Conservation (phyloP, 305 asterid species). For the Salvia sclarea region DNA sequence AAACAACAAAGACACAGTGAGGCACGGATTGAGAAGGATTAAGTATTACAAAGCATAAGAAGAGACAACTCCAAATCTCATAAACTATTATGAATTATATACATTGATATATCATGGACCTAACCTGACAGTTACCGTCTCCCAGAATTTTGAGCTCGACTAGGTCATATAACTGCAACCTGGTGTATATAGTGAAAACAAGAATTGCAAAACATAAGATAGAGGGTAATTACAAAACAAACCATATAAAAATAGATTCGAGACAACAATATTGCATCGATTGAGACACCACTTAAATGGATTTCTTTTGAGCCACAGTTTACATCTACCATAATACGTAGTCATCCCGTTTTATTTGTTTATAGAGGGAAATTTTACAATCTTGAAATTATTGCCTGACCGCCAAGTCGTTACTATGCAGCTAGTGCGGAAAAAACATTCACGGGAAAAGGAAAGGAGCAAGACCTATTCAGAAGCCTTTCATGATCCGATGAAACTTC, state of each 20-base stretch:
- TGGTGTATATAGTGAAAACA: conserved; percentile 32
- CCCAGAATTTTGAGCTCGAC: conserved; percentile 85
- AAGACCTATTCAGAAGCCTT: conserved; percentile 79
- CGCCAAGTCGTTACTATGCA: neutral
- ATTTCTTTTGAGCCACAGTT: conserved; percentile 5
- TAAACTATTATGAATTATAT: neutral
- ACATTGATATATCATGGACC: conserved; percentile 21
- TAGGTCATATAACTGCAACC: conserved; percentile 79
- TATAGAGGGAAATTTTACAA: too few relatives aligned
- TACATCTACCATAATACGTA: neutral
- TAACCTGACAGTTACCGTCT: conserved; percentile 98
- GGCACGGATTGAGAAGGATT: neutral
- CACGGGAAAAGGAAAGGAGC: neutral
- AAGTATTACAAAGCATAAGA: neutral
- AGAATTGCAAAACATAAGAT: conserved; percentile 7
- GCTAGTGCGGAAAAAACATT: neutral
- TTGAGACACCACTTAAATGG: neutral
- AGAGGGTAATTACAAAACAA: neutral
- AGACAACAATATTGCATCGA: neutral
- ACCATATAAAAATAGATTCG: neutral
- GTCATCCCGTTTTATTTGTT: neutral
- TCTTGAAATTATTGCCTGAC: conserved; percentile 1
- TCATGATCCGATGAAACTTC: conserved; percentile 92
- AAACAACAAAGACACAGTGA: conserved; percentile 5
- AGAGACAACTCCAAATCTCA: neutral